These are phyloP conservation scores for Sordariomycetes sp. DNA, from an alignment of 2,329 filamentous ascomycete species.

Conservation along the genomic window DNA sequence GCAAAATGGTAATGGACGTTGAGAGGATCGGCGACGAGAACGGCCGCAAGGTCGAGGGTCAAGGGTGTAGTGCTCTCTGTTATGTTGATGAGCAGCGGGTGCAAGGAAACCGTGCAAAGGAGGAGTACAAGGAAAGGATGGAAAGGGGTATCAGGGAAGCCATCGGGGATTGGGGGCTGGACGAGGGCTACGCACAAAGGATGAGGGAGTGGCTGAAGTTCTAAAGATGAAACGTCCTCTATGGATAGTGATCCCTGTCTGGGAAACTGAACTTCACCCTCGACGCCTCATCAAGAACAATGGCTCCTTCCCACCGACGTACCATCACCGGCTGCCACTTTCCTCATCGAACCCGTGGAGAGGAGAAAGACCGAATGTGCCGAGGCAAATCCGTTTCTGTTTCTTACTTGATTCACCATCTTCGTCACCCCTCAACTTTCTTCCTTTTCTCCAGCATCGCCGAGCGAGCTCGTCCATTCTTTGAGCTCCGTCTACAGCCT, in stretches of 20 bases:
- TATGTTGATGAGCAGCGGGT: constrained; percentile 45
- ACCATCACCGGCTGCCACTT: too few species aligned
- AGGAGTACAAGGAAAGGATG: constrained; percentile 56
- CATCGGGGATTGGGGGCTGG: constrained; percentile 40
- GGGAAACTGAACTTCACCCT: not conserved
- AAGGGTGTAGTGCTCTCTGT: constrained; percentile 34
- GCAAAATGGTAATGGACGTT: constrained; percentile 33
- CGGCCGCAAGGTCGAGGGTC: constrained; percentile 11
- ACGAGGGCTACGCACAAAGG: constrained; percentile 40
- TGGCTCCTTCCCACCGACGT: not conserved
- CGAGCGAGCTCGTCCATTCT: too few species aligned
- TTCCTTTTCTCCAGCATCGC: too few species aligned
- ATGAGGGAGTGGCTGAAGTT: constrained; percentile 20
- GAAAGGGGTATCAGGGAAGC: constrained; percentile 55
- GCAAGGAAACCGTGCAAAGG: constrained; percentile 27
- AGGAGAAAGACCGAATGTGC: too few species aligned
- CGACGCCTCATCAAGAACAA: not conserved
- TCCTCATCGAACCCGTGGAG: too few species aligned
- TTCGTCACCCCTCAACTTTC: too few species aligned
- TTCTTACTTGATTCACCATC: too few species aligned
- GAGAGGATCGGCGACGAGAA: constrained; percentile 14
- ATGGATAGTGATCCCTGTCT: too few species aligned
- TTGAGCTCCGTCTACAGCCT: too few species aligned
- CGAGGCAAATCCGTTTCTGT: too few species aligned
- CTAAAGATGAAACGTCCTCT: too few species aligned